A percentile compares a stretch with the other conserved stretches of the same genome.
phyloP scores from a whole-genome alignment of 768 basidiomycete genomes.

The Tremella fuciformis region DNA sequence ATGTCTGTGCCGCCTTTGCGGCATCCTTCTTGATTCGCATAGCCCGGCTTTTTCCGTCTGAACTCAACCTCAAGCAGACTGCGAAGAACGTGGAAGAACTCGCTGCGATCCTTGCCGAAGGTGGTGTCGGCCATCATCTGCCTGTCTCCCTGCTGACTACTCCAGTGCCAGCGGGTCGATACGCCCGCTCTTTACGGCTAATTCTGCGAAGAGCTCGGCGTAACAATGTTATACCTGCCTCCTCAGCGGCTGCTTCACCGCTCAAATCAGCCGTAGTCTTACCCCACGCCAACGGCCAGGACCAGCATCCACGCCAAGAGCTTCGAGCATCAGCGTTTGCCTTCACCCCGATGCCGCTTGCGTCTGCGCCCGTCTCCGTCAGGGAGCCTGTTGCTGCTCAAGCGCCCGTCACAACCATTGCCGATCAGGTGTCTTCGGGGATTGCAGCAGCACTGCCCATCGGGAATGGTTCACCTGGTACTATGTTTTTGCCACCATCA shows the following conservation, averaged over 20 bases:
- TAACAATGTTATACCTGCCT: slow-evolving; percentile 52
- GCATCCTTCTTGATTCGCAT: slow-evolving; percentile 85
- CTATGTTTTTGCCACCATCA: slow-evolving; percentile 20
- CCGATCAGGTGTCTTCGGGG: no score
- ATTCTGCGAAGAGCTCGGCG: slow-evolving; percentile 66
- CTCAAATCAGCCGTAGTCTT: slow-evolving; percentile 18
- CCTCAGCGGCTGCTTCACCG: slow-evolving; percentile 44
- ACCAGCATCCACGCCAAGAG: slow-evolving; percentile 1
- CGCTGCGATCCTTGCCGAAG: slow-evolving; percentile 69
- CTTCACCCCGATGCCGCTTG: slow-evolving; percentile 42
- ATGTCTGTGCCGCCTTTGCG: slow-evolving; percentile 89
- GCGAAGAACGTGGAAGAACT: slow-evolving; percentile 74
- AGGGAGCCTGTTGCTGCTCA: no score
- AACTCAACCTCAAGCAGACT: slow-evolving; percentile 73
- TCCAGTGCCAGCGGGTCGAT: slow-evolving; percentile 85
- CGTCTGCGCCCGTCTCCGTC: slow-evolving; percentile 21
- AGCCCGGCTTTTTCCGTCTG: slow-evolving; percentile 80
- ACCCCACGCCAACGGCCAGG: slow-evolving; percentile 12
- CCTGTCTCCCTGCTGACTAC: slow-evolving; percentile 2
- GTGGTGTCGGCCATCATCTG: slow-evolving; percentile 55
- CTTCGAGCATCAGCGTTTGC: slow-evolving; percentile 4
- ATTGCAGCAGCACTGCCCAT: no score
- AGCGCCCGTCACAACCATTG: no score
- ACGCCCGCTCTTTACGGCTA: slow-evolving; percentile 80
- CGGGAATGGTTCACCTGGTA: slow-evolving; percentile 17